These are phyloP conservation scores for Erodium moschatum DNA, from an alignment of 441 rosid genomes.

Conservation along the genomic window DNA sequence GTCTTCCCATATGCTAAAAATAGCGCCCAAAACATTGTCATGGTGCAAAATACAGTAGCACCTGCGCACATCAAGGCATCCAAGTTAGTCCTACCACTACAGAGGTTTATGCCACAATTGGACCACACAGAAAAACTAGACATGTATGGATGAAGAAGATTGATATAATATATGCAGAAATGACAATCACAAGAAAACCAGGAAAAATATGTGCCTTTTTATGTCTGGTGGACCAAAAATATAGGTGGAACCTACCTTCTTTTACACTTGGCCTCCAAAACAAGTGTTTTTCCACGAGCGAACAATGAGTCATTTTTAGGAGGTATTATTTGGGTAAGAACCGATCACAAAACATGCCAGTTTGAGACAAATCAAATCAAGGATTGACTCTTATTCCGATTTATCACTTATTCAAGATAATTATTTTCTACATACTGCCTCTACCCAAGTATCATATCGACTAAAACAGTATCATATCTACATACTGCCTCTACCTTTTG, in stretches of 20 bases:
- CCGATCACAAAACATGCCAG: not conserved
- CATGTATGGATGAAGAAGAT: not conserved
- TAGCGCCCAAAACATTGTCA: slow-evolving; percentile 75
- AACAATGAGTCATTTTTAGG: not conserved
- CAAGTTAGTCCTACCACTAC: not conserved
- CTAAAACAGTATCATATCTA: too few species aligned
- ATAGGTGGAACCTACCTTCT: not conserved
- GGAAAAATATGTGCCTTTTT: not conserved
- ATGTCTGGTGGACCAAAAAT: not conserved
- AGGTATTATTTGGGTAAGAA: not conserved
- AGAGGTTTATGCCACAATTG: not conserved
- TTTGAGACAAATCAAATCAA: not conserved
- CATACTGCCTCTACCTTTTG: too few species aligned
- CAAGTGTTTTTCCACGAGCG: not conserved
- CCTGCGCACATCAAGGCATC: slow-evolving; percentile 35
- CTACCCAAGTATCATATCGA: not conserved
- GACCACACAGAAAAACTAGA: not conserved
- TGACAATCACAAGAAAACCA: not conserved
- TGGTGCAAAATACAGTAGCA: slow-evolving; percentile 85
- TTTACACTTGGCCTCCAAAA: slow-evolving; percentile 1
- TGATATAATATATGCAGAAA: not conserved
- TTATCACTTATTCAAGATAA: not conserved
- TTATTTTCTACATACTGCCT: not conserved
- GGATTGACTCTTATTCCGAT: not conserved
- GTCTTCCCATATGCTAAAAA: slow-evolving; percentile 70